Base-by-base conservation (phyloP, 768 basidiomycete genomes). In the Suillus sp. region DNA sequence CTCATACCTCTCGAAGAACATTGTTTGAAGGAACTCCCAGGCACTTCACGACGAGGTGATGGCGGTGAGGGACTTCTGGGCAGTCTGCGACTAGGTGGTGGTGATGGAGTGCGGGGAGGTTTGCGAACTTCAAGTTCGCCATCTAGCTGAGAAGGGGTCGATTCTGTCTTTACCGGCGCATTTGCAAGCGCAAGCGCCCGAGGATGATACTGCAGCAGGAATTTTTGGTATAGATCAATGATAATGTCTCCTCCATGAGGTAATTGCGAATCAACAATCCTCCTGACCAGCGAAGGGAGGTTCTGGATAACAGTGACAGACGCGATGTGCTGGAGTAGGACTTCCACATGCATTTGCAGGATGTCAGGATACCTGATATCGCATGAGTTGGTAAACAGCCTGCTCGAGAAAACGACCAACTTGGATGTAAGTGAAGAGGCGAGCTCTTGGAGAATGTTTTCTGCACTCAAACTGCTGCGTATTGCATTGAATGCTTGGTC, bases 401-500 rank as follows among this genome's bases (percentile, higher is more conserved):
- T 4, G 4, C 27, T 16, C 18, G 7, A 62, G 11, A 3, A 48
- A 27, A 2, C 1, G 3, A 51, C 71, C 0, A 35, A 73, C 72
- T 30, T 70, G 2, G 70, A 64, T 6, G 64, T 47, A 2, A 74
- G 40, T 45, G 66, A 64, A 50, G 62, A 70, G 1, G 65, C 62
- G 22, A 75, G 61, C n/a, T 73, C 72, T 55, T 62, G 50, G 2
- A 73, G 43, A 14, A 73, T 66, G 30, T 70, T 75, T n/a, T 68
- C 14, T 32, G 70, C 70, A 4, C 66, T 57, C 43, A 74, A 64
- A 35, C 66, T 67, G 35, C 9, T 51, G 35, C 43, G 51, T 25
- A 75, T 71, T 35, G 65, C 47, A 5, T 43, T 6, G 20, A 75
- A 62, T 9, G 73, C 73, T 4, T 53, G 42, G 4, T 67, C 64